phyloP scores from a whole-genome alignment of 768 basidiomycete genomes.

The Rhizopogon vesiculosus region DNA sequence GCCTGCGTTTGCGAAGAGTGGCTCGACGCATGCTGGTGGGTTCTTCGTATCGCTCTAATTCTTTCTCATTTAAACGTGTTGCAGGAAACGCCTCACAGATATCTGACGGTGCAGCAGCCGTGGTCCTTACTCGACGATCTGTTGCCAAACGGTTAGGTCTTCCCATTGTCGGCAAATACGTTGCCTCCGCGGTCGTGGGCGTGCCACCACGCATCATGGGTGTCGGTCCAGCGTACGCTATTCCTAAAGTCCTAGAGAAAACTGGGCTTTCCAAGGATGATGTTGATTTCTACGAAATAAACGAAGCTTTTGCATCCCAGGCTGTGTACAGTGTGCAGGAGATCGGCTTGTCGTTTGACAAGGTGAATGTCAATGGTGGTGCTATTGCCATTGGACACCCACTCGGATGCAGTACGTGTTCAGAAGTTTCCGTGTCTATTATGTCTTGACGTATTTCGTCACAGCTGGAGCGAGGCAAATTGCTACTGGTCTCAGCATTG shows the following conservation, averaged over 20 bases:
- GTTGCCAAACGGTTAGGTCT: constrained; percentile 78
- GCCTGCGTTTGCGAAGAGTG: constrained; percentile 77
- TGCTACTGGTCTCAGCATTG: constrained; percentile 77
- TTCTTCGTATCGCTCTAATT: neutral
- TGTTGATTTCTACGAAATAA: constrained; percentile 89
- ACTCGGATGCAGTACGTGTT: constrained; percentile 69
- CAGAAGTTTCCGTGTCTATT: constrained; percentile 2
- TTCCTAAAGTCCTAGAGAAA: constrained; percentile 67
- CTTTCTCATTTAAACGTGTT: neutral
- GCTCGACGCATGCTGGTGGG: constrained; percentile 67
- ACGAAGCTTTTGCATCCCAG: constrained; percentile 86
- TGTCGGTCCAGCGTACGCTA: constrained; percentile 86
- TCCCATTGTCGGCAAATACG: constrained; percentile 85
- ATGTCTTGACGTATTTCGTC: neutral
- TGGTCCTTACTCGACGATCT: constrained; percentile 76
- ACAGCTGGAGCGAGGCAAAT: constrained; percentile 82
- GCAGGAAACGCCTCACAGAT: constrained; percentile 82
- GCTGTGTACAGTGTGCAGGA: constrained; percentile 70
- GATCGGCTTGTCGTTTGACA: constrained; percentile 65
- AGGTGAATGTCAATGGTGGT: constrained; percentile 85
- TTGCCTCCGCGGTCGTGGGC: constrained; percentile 64
- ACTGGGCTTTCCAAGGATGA: constrained; percentile 63
- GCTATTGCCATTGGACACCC: constrained; percentile 90
- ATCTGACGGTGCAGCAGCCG: constrained; percentile 90
- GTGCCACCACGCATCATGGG: constrained; percentile 90